These are phyloP conservation scores for Penicillium thymicola DNA, from an alignment of 2,329 filamentous ascomycete species.

Conservation along the genomic window DNA sequence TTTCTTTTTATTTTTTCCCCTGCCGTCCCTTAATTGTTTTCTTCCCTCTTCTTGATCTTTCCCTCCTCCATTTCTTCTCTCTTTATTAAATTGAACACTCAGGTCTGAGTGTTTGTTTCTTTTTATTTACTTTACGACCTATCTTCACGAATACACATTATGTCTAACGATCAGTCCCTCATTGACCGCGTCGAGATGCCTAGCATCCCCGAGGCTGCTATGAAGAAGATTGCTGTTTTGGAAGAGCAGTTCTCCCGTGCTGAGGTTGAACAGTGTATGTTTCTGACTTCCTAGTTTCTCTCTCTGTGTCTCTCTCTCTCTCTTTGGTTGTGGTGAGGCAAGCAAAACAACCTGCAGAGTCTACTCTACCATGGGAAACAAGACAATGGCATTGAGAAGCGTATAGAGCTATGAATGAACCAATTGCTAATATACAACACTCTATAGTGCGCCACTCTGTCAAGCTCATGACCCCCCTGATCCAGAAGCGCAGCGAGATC, in stretches of 20 bases:
- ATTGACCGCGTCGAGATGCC: conserved; percentile 36
- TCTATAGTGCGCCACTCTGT: conserved; percentile 68
- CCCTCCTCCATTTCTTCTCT: neutral
- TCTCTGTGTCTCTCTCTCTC: no score
- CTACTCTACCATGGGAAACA: neutral
- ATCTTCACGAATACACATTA: conserved; percentile 8
- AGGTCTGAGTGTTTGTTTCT: conserved; percentile 2
- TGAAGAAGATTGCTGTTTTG: conserved; percentile 65
- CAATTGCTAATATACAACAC: conserved; percentile 2
- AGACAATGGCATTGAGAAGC: neutral
- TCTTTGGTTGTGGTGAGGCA: neutral
- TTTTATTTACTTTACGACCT: conserved; percentile 1
- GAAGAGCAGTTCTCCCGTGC: conserved; percentile 81
- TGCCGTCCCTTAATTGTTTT: conserved; percentile 4
- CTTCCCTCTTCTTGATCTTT: conserved; percentile 2
- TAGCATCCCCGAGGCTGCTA: conserved; percentile 47
- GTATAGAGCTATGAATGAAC: neutral
- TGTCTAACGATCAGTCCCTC: conserved; percentile 31
- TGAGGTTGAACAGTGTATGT: conserved; percentile 78
- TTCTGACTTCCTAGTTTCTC: neutral
- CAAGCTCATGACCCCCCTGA: conserved; percentile 65
- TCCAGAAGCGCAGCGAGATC: conserved; percentile 69
- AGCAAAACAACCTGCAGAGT: neutral
- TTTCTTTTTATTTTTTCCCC: conserved; percentile 2
- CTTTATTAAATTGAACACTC: neutral